Evolutionary conservation across 164 flowering plant genomes (phyloP).

Genomic region (Kingdonia uniflora): DNA sequence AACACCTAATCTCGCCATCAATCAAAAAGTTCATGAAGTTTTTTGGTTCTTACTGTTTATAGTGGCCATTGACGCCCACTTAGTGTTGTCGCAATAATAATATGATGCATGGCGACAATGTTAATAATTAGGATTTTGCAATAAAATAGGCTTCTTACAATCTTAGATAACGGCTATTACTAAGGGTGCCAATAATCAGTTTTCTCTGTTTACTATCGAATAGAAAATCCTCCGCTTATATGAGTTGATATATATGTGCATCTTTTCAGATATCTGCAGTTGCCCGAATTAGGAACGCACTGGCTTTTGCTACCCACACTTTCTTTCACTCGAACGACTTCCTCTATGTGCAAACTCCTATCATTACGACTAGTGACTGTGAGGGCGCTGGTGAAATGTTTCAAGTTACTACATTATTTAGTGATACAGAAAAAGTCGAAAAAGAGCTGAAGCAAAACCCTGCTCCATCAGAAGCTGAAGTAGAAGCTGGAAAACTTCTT

Average conservation of each 20-base stretch:
- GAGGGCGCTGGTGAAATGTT: conserved; percentile 99
- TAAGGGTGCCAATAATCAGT: too few relatives aligned
- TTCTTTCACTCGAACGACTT: conserved; percentile 78
- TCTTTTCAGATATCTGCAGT: conserved; percentile 66
- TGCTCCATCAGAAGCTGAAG: conserved; percentile 62
- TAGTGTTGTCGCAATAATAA: too few relatives aligned
- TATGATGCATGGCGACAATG: too few relatives aligned
- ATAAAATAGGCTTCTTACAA: too few relatives aligned
- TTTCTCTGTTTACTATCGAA: too few relatives aligned
- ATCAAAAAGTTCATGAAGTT: too few relatives aligned
- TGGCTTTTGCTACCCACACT: conserved; percentile 87
- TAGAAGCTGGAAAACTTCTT: conserved; percentile 49
- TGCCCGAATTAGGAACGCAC: conserved; percentile 77
- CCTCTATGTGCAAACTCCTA: conserved; percentile 82
- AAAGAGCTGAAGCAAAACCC: conserved; percentile 75
- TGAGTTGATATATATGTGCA: not conserved
- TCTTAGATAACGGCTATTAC: too few relatives aligned
- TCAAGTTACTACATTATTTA: conserved; percentile 85
- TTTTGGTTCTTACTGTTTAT: too few relatives aligned
- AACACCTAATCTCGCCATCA: too few relatives aligned
- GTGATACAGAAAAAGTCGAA: conserved; percentile 66
- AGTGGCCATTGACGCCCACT: too few relatives aligned
- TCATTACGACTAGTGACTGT: conserved; percentile 91
- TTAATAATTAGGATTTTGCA: too few relatives aligned
- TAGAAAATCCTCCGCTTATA: too few relatives aligned